A percentile compares a stretch with the other conserved stretches of the same genome.
phyloP scores from a whole-genome alignment of 2,329 filamentous ascomycete genomes.

The Cyphellophora attinorum region DNA sequence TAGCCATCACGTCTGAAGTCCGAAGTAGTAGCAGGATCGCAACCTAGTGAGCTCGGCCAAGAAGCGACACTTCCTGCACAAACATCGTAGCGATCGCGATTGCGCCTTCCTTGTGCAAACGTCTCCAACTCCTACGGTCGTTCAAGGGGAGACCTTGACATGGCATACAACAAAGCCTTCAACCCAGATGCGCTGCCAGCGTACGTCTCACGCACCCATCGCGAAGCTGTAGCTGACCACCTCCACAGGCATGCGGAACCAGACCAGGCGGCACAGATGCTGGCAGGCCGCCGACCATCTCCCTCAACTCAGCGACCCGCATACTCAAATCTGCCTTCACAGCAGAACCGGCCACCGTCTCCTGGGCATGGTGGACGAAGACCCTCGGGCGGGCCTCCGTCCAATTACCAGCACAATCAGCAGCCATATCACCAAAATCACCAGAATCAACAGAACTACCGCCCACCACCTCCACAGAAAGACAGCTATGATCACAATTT shows the following conservation, averaged over 20 bases:
- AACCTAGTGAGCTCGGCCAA: too few relatives aligned
- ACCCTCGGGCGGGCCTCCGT: neutral
- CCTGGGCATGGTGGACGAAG: neutral
- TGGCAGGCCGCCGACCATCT: conserved; percentile 13
- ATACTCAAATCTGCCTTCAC: neutral
- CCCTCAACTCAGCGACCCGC: conserved; percentile 1
- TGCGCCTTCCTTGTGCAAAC: too few relatives aligned
- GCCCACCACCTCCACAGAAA: conserved; percentile 11
- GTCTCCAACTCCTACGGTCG: too few relatives aligned
- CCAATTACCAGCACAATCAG: conserved; percentile 9
- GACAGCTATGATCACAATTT: conserved; percentile 1
- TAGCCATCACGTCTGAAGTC: too few relatives aligned
- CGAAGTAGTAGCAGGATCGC: too few relatives aligned
- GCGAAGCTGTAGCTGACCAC: conserved; percentile 17
- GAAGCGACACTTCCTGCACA: too few relatives aligned
- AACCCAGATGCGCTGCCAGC: conserved; percentile 92
- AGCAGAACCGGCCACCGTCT: neutral
- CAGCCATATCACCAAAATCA: conserved; percentile 5
- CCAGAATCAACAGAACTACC: conserved; percentile 6
- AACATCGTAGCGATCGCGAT: too few relatives aligned
- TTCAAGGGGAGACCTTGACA: too few relatives aligned
- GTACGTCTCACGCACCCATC: conserved; percentile 41
- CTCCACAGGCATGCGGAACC: conserved; percentile 60
- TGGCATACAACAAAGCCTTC: conserved; percentile 91
- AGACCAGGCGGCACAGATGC: conserved; percentile 43